Evolutionary conservation across 331 rosid genomes (phyloP), one percentile per base, ranked within the genome.

Genomic region (Malus hybrid): DNA sequence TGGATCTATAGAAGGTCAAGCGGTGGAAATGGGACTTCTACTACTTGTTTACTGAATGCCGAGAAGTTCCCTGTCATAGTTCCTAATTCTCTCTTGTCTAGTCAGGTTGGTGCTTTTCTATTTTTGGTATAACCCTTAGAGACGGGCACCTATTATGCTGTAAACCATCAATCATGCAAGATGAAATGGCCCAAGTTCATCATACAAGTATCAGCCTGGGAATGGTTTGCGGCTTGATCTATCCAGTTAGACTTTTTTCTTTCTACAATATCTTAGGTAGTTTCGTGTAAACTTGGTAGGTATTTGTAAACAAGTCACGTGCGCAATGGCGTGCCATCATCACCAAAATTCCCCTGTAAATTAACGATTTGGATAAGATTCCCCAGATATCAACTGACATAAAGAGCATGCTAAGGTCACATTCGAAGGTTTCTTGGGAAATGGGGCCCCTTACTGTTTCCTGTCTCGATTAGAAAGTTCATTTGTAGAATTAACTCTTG

Each of bases 1-100:
- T 72, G 98, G 98, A 36, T 65, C 96, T 5, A 65, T 93, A 62
- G 98, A 93, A 80, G 97, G 96, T 78, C 97, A 93, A 77, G 98
- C 89, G 84, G 82, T 91, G 87, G 98, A 93, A 34, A 88, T 91
- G 90, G 97, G 98, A 77, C 96, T 93, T 77, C 90, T 50, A 80
- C 92, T 52, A 93, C 98, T 7, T 88, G 90, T 3, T 82, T 93
- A 83, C 83, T 93, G 81, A 91, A 89, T 80, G 82, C 93, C 8
- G 98, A 93, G 86, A 93, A 90, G 80, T 93, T 88, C 64, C 95
- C 98, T 1, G 90, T 93, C 73, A 73, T 91, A 54, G 97, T 93
- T 75, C 97, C 97, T 5, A 91, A 93, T 77, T 88, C 98, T 5
- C 86, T 93, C 16, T 91, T 93, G 62, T 90, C 98, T 31, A 88